Evolutionary conservation across 2,329 filamentous ascomycete genomes (phyloP).

Genomic region (Metarhizium sp.): DNA sequence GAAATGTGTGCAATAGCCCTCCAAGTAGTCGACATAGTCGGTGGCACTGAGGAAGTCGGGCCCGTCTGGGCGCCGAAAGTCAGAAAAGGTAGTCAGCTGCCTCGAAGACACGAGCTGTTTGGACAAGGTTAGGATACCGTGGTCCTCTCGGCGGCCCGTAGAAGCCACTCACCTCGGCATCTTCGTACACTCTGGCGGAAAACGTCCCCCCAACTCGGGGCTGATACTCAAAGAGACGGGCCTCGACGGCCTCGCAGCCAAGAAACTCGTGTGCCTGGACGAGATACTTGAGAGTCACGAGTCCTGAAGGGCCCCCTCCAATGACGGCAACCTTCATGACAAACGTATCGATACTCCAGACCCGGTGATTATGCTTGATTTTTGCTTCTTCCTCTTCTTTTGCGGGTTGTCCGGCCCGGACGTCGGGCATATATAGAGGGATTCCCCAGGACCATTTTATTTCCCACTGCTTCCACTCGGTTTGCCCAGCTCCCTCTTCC

Average conservation of each 20-base stretch:
- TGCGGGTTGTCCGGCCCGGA: too few relatives aligned
- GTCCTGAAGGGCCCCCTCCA: conserved; percentile 27
- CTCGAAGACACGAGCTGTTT: conserved; percentile 33
- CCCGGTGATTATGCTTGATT: not conserved
- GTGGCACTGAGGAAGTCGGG: conserved; percentile 30
- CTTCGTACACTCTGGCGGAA: conserved; percentile 31
- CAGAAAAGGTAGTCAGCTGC: conserved; percentile 37
- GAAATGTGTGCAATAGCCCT: conserved; percentile 29
- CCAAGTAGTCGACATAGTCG: conserved; percentile 29
- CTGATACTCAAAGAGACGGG: conserved; percentile 30
- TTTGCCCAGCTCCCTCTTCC: not conserved
- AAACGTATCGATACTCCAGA: not conserved
- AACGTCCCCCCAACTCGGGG: conserved; percentile 32
- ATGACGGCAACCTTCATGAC: conserved; percentile 24
- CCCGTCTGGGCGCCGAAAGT: conserved; percentile 27
- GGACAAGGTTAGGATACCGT: too few relatives aligned
- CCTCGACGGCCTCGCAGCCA: conserved; percentile 23
- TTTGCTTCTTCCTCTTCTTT: not conserved
- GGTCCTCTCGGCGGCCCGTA: too few relatives aligned
- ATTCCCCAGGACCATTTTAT: too few relatives aligned
- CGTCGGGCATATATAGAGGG: too few relatives aligned
- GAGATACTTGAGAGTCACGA: conserved; percentile 27
- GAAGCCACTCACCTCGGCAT: conserved; percentile 24
- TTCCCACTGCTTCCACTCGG: too few relatives aligned
- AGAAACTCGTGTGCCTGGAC: conserved; percentile 21